Evolutionary conservation across 2,329 filamentous ascomycete species (phyloP), one percentile per base, ranked within the genome.

Genomic region (Graphilbum ipis-grandicollis): DNA sequence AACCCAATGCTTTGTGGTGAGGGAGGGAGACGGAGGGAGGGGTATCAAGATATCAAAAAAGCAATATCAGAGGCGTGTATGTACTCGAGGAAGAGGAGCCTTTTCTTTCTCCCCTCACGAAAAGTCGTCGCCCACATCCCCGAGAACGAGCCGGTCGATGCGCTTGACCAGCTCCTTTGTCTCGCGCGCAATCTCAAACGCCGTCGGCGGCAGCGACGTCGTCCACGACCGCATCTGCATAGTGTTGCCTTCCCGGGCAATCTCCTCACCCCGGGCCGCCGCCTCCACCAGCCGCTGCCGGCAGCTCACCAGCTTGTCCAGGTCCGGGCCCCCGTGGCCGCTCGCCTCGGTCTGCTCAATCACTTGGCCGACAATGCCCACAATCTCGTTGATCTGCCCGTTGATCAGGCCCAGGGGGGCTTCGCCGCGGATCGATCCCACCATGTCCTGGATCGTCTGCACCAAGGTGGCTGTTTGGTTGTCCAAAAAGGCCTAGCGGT

Each of bases 111-210:
- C n/a, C 31, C 14, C 33, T 45, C 41, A 48, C 18, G 49, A 50
- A 38, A 51, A 51, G 36, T 51, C 47, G 22, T 49, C 46, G 25
- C 23, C 41, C 17, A 18, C 42, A 35, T 46, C 44, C 33, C 44
- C 39, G 33, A 44, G 39, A 19, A 47, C 44, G 18, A 50, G 40
- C 38, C 47, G 46, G 38, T 48, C 55, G 25, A 50, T 44, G 7
- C 46, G 43, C 40, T 49, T 47, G 30, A 73, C 68, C 41, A 83
- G 59, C 52, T 81, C 82, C 61, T 88, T 90, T 36, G 79, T 80
- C 56, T 85, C 79, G 41, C 79, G 68, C 7, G 80, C 83, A 51
- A 88, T 79, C 56, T 84, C 79, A 55, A 92, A 92, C n/a, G 82
- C 82, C 46, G 90, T 75, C 2, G 82, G 82, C 10, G 82, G 82